Evolutionary conservation across 2,329 filamentous ascomycete genomes (phyloP).

Genomic region (Hyphodiscus sp.): DNA sequence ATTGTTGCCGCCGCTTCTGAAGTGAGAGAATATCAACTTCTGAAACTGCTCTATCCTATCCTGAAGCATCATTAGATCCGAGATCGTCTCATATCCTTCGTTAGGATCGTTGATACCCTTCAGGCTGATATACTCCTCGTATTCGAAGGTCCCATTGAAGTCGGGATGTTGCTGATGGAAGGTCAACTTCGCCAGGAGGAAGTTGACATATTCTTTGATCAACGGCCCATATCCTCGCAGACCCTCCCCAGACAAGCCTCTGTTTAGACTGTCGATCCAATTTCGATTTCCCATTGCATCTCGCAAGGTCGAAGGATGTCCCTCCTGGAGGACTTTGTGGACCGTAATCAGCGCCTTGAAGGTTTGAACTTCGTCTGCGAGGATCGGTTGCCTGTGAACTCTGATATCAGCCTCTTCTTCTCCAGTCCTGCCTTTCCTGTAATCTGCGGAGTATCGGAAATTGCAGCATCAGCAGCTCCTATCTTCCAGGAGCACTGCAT

Average conservation of each 20-base stretch:
- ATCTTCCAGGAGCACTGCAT: background rate
- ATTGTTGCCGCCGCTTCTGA: conserved; percentile 85
- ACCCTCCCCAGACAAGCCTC: conserved; percentile 76
- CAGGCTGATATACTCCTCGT: conserved; percentile 96
- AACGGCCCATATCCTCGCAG: conserved; percentile 85
- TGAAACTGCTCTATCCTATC: conserved; percentile 99
- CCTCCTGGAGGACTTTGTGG: conserved; percentile 96
- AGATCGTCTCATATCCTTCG: conserved; percentile 94
- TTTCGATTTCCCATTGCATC: conserved; percentile 83
- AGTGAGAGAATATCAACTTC: conserved; percentile 96
- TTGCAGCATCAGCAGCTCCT: background rate
- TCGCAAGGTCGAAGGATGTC: conserved; percentile 78
- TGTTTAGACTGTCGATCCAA: conserved; percentile 89
- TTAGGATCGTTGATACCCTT: conserved; percentile 99
- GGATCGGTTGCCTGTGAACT: conserved; percentile 75
- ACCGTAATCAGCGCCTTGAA: conserved; percentile 98
- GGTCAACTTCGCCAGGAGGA: conserved; percentile 86
- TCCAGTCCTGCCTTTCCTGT: background rate
- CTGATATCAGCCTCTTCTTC: background rate
- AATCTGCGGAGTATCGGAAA: background rate
- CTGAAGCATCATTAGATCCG: conserved; percentile 91
- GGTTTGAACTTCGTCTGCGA: conserved; percentile 96
- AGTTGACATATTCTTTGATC: conserved; percentile 96
- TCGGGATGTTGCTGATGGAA: conserved; percentile 96
- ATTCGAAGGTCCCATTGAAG: conserved; percentile 98